phyloP scores from a whole-genome alignment of 1,284 basidiomycete species.

The Ustilago lituana region DNA sequence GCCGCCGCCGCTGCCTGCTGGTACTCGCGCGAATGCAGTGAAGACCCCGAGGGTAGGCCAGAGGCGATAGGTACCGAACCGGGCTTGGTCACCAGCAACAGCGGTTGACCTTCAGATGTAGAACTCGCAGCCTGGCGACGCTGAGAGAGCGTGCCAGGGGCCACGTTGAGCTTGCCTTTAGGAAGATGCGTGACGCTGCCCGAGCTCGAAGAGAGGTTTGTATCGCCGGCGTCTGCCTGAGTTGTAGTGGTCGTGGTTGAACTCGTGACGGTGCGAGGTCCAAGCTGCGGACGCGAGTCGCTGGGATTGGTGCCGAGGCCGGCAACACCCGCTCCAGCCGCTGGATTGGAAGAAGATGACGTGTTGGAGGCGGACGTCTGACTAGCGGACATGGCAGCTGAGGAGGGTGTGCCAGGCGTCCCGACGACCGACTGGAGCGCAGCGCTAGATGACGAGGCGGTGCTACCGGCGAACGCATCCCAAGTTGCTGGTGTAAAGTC shows the following conservation, averaged over 20 bases:
- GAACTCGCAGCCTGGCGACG: conserved; percentile 16
- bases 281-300: conserved; percentile 30
- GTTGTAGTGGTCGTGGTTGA: conserved; percentile 43
- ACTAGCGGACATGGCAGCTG: conserved; percentile 37
- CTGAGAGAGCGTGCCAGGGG: conserved; percentile 30
- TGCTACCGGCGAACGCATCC: conserved; percentile 18
- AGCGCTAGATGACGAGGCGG: conserved; percentile 30
- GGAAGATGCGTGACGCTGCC: conserved; percentile 28
- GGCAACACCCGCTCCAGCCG: background rate
- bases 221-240: conserved; percentile 23
- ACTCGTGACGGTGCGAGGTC: conserved; percentile 32
- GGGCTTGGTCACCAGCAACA: conserved; percentile 45
- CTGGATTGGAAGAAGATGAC: conserved; percentile 20
- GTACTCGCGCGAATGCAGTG: conserved; percentile 30
- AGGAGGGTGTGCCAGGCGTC: conserved; percentile 18
- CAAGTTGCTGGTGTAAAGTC: conserved; percentile 30
- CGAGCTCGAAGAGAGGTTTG: conserved; percentile 29
- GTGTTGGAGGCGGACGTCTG: conserved; percentile 28
- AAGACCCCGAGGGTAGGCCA: conserved; percentile 24
- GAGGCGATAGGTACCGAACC: conserved; percentile 40
- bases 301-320: conserved; percentile 11
- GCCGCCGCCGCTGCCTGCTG: conserved; percentile 38
- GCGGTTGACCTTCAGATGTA: conserved; percentile 14
- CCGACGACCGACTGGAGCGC: conserved; percentile 17
- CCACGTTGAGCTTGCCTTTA: conserved; percentile 7